phyloP scores from a whole-genome alignment of 768 basidiomycete species.

The Termitomyces sp. region DNA sequence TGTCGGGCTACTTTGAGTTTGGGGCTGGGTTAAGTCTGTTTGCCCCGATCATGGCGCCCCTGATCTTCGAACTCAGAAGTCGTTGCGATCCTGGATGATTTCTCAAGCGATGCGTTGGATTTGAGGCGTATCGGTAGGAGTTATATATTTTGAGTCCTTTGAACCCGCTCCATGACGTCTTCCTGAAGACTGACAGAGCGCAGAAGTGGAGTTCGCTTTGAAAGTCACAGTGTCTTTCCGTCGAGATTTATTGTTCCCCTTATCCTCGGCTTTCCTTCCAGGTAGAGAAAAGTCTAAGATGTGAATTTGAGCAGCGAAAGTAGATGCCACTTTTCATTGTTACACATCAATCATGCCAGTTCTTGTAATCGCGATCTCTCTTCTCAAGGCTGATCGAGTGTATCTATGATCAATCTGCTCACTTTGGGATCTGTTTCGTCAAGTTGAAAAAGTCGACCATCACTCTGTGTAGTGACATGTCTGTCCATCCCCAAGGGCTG shows the following conservation, averaged over 20 bases:
- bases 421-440: no score
- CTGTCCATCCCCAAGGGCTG: neutral
- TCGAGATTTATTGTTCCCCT: no score
- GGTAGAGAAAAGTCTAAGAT: no score
- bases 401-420: no score
- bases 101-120: neutral
- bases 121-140: neutral
- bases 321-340: no score
- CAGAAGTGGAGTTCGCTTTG: neutral
- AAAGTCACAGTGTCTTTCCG: neutral
- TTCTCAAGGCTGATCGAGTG: neutral
- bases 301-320: no score
- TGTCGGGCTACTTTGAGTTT: neutral
- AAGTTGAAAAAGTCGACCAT: neutral
- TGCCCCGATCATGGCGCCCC: neutral
- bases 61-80: neutral
- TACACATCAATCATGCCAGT: no score
- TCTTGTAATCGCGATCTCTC: no score
- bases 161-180: constrained; percentile 6
- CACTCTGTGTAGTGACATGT: neutral
- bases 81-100: neutral
- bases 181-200: no score
- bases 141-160: constrained; percentile 1
- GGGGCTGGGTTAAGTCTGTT: neutral
- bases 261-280: no score